phyloP scores from a whole-genome alignment of 2,329 filamentous ascomycete genomes.

The Arthroderma sp. region DNA sequence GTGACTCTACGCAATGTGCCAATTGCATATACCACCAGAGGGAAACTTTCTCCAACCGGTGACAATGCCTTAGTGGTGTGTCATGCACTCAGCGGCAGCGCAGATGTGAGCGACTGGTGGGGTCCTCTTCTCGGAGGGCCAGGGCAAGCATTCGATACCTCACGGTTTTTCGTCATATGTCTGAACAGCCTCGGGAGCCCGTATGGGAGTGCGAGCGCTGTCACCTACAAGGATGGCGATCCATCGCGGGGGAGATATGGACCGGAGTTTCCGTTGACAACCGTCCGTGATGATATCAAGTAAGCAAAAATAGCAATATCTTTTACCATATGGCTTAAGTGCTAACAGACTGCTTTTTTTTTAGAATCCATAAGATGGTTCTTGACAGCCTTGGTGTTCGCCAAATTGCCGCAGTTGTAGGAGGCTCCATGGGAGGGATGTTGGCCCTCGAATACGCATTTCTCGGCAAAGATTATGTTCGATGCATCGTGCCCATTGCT shows the following conservation, averaged over 20 bases:
- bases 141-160: constrained; percentile 41
- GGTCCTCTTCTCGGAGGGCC: constrained; percentile 39
- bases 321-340: neutral
- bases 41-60: constrained; percentile 40
- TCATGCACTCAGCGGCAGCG: constrained; percentile 41
- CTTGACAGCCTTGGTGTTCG: constrained; percentile 42
- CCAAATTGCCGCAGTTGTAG: constrained; percentile 42
- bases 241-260: constrained; percentile 65
- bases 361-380: constrained; percentile 41
- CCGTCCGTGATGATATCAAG: constrained; percentile 90
- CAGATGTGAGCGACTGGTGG: constrained; percentile 46
- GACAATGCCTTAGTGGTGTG: constrained; percentile 54
- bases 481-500: constrained; percentile 42
- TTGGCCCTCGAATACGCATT: constrained; percentile 51
- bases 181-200: constrained; percentile 43
- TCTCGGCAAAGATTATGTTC: constrained; percentile 50
- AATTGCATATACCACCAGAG: constrained; percentile 51
- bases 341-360: constrained; percentile 7
- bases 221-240: constrained; percentile 74
- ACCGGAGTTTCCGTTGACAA: constrained; percentile 90
- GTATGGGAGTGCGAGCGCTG: constrained; percentile 42
- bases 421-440: constrained; percentile 48
- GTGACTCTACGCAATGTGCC: constrained; percentile 64
- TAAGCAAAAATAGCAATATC: constrained; percentile 33
- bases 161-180: constrained; percentile 42